Conservation (phyloP, 1,139 yeast genomes). For the Yamadazyma taylorii region DNA sequence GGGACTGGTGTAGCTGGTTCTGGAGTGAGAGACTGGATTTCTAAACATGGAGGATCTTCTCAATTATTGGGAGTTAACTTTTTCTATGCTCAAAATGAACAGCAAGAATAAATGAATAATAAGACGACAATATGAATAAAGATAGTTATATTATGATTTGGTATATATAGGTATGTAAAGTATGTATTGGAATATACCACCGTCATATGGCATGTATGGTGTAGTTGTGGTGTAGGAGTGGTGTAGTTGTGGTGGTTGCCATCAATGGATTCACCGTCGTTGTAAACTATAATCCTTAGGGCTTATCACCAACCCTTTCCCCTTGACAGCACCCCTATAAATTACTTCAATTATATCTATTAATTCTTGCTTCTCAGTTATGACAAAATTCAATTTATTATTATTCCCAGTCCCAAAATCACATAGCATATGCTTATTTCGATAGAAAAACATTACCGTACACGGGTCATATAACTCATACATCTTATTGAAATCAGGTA, state of each 20-base stretch:
- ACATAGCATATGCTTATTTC: conserved; percentile 97
- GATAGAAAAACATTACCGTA: conserved; percentile 88
- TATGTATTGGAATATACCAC: neutral
- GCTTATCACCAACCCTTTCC: conserved; percentile 86
- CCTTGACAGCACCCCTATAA: conserved; percentile 88
- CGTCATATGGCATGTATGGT: neutral
- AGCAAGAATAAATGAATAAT: conserved; percentile 30
- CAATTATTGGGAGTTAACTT: conserved; percentile 76
- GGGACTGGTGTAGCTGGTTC: conserved; percentile 76
- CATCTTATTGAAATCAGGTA: conserved; percentile 89
- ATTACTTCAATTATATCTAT: conserved; percentile 89
- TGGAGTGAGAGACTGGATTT: conserved; percentile 75
- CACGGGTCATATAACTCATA: conserved; percentile 90
- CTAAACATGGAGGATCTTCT: conserved; percentile 56
- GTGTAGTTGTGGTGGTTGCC: neutral
- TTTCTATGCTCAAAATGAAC: conserved; percentile 69
- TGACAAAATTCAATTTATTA: conserved; percentile 80
- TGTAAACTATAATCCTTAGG: conserved; percentile 62
- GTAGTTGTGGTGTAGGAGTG: neutral
- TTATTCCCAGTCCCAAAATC: conserved; percentile 98
- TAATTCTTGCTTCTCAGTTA: conserved; percentile 83
- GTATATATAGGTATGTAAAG: too few relatives aligned
- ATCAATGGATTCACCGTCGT: conserved; percentile 13
- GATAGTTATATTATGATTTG: conserved; percentile 1
- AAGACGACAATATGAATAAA: too few relatives aligned